Conservation (phyloP, 495 filamentous ascomycete species). For the Penicillium turbatum region DNA sequence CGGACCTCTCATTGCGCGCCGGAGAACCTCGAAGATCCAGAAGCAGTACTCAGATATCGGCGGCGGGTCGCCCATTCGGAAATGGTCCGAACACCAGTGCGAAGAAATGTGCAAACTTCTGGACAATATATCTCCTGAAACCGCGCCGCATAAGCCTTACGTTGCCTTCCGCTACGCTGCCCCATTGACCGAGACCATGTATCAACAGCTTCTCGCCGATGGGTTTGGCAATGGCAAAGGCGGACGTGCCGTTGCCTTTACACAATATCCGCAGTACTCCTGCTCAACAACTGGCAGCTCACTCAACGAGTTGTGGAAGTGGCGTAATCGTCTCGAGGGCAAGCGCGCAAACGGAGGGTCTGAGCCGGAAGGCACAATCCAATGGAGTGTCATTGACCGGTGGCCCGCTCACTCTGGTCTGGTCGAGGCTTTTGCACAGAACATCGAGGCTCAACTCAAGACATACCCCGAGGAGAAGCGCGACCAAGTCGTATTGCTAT, state of each 20-base stretch:
- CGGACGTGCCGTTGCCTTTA: slow-evolving; percentile 92
- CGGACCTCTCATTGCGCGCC: slow-evolving; percentile 76
- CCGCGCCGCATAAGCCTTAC: slow-evolving; percentile 96
- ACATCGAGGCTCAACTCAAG: slow-evolving; percentile 76
- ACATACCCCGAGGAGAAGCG: slow-evolving; percentile 78
- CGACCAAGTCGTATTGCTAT: slow-evolving; percentile 77
- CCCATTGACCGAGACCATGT: slow-evolving; percentile 92
- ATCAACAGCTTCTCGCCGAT: slow-evolving; percentile 72
- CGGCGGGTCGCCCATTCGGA: slow-evolving; percentile 92
- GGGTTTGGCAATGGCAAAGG: slow-evolving; percentile 84
- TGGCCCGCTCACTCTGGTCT: slow-evolving; percentile 91
- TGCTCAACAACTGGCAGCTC: slow-evolving; percentile 97
- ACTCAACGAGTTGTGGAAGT: slow-evolving; percentile 96
- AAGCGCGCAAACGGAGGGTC: slow-evolving; percentile 51
- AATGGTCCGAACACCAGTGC: slow-evolving; percentile 94
- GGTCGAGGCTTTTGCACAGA: slow-evolving; percentile 84
- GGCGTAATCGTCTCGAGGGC: slow-evolving; percentile 82
- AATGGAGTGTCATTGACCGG: slow-evolving; percentile 97
- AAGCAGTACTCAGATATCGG: slow-evolving; percentile 95
- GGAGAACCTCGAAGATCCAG: slow-evolving; percentile 91
- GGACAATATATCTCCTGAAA: slow-evolving; percentile 83
- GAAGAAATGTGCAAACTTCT: slow-evolving; percentile 93
- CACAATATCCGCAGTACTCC: slow-evolving; percentile 98
- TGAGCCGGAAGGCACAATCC: slow-evolving; percentile 61
- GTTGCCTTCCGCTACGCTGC: slow-evolving; percentile 97